These are phyloP conservation scores for Theobroma cacao DNA, from an alignment of 345 rosid species.

Conservation along the genomic window DNA sequence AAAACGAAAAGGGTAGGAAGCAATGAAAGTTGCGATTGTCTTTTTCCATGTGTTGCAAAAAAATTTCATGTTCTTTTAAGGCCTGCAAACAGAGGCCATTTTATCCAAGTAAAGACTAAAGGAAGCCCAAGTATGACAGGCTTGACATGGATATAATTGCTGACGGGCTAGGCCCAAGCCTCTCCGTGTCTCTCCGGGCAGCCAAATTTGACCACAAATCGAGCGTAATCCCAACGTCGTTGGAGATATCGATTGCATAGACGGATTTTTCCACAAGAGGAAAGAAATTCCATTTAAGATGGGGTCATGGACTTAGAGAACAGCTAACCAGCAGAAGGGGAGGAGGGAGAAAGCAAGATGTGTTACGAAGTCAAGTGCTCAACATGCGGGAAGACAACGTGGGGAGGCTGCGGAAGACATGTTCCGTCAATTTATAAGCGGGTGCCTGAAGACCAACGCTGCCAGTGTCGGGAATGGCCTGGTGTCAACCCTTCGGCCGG, in stretches of 20 bases:
- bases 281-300: no score
- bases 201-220: neutral
- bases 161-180: neutral
- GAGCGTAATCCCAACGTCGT: no score
- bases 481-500: slow-evolving; percentile 28
- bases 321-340: neutral
- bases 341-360: slow-evolving; percentile 15
- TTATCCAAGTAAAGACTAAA: neutral
- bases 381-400: slow-evolving; percentile 38
- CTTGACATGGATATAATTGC: neutral
- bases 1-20: neutral
- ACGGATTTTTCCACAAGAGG: no score
- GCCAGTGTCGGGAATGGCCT: slow-evolving; percentile 39
- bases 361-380: slow-evolving; percentile 41
- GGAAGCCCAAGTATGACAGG: neutral
- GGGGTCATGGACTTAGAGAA: neutral
- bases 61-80: neutral
- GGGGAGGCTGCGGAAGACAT: slow-evolving; percentile 48
- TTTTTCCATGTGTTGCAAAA: neutral
- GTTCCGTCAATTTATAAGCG: slow-evolving; percentile 29
- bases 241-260: no score
- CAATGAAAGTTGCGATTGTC: neutral
- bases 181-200: neutral
- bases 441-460: slow-evolving; percentile 33
- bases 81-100: neutral